Percentiles rank a stretch among this genome's conserved stretches.
These are phyloP conservation scores for Carpinus viminea DNA, from an alignment of 306 rosid genomes.

Conservation along the genomic window DNA sequence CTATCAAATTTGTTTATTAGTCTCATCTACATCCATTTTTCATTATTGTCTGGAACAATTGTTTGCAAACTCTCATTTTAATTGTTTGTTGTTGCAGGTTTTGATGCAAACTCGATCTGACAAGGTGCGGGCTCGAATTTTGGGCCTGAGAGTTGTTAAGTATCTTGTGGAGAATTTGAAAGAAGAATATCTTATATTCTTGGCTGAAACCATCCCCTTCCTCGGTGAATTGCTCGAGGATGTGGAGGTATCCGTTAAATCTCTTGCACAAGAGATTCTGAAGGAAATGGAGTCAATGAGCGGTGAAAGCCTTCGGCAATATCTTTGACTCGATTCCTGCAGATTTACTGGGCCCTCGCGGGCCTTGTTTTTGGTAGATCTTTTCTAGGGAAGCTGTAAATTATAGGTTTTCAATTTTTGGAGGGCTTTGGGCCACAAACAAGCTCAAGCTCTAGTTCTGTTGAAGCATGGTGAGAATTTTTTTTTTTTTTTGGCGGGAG, in stretches of 20 bases:
- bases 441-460: background rate
- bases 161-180: constrained; percentile 74
- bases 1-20: background rate
- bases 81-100: constrained; percentile 54
- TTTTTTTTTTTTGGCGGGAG: background rate
- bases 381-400: constrained; percentile 12
- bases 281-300: constrained; percentile 77
- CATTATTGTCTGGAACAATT: background rate
- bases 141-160: constrained; percentile 74
- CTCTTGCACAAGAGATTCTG: constrained; percentile 81
- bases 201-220: constrained; percentile 89
- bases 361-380: constrained; percentile 4
- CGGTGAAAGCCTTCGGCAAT: constrained; percentile 76
- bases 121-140: constrained; percentile 61
- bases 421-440: background rate
- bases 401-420: background rate
- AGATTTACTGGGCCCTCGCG: background rate
- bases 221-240: constrained; percentile 94
- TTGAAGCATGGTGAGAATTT: background rate
- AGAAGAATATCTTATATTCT: constrained; percentile 80
- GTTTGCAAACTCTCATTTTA: background rate
- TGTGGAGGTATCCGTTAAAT: constrained; percentile 73
- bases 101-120: constrained; percentile 88
- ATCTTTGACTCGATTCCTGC: constrained; percentile 31
- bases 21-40: background rate